Evolutionary conservation across 208 protist species (phyloP), one percentile per base, ranked within the genome.

Genomic region (Angomonas desouzai): DNA sequence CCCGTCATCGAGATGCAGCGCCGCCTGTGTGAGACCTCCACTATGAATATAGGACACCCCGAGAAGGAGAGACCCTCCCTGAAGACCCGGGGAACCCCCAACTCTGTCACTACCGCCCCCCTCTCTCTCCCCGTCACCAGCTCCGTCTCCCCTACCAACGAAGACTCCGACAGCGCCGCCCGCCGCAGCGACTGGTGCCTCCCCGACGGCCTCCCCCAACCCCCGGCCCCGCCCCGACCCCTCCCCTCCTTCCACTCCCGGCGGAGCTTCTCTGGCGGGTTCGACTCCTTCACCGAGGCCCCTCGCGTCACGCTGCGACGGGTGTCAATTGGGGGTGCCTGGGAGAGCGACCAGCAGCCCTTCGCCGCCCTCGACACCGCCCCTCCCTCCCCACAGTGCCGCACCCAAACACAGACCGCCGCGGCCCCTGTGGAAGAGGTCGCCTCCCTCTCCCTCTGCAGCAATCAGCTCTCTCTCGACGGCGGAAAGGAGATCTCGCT

Each of bases 21-120:
- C 45, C 45, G 45, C 20, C 20, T 51, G 18, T 51, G 45, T 51
- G 45, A 51, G 45, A 13, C 13, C n/a, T n/a, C n/a, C n/a, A n/a
- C n/a, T n/a, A n/a, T n/a, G n/a, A n/a, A n/a, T n/a, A n/a, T n/a
- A n/a, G n/a, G n/a, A n/a, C n/a, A n/a, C n/a, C n/a, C n/a, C n/a
- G n/a, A n/a, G n/a, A n/a, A n/a, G n/a, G n/a, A n/a, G n/a, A n/a
- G n/a, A n/a, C n/a, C n/a, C n/a, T n/a, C n/a, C n/a, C n/a, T n/a
- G n/a, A n/a, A n/a, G n/a, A n/a, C n/a, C n/a, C n/a, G n/a, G n/a
- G n/a, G n/a, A n/a, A n/a, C n/a, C n/a, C n/a, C n/a, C n/a, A n/a
- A n/a, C n/a, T n/a, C n/a, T n/a, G n/a, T n/a, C n/a, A n/a, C n/a
- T n/a, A n/a, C n/a, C n/a, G n/a, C n/a, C n/a, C n/a, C n/a, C n/a